Evolutionary conservation across 192 early-diverging fungal species (phyloP), one percentile per base, ranked within the genome.

Genomic region (Linnemannia hyalina): DNA sequence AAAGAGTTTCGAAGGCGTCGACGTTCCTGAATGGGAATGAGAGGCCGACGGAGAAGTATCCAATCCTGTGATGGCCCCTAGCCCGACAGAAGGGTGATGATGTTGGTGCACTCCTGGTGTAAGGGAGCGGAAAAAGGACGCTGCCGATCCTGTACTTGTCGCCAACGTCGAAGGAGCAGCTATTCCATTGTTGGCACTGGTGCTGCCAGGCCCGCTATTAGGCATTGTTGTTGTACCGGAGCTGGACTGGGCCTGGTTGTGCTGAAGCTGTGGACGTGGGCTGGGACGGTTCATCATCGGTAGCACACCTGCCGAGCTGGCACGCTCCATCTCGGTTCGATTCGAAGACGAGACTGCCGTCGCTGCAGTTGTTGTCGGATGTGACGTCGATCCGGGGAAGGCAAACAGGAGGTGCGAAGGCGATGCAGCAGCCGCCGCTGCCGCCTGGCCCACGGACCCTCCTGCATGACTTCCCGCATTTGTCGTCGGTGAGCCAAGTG

Each of bases 291-390:
- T 18, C 38, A 42, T 74, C 73, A 80, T 74, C 9, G 79, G 79
- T 22, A 80, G 36, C 6, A 80, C 79, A 11, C 73, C 73, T 29
- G 79, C 69, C 16, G 79, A 80, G n/a, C 73, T 68, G 0, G 79
- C 72, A 42, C 79, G 72, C 41, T 80, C 79, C 79, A 80, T 80
- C 63, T 80, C 79, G 15, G 47, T 65, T 26, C 63, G 71, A 47
- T 13, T 47, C 26, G 42, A 26, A 11, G 13, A 13, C 29, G 60
- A 6, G 11, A 1, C 15, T 26, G 29, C 26, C 20, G 29, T 22
- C 29, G 40, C 38, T 32, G 69, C 35, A 1, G 69, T 70, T 9
- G 68, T 38, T 3, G 69, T 70, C 38, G 69, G 18, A 42, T 70
- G 69, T 70, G 41, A 29, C 68, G 65, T 20, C 0, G 77, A 71